Evolutionary conservation across 495 filamentous ascomycete genomes (phyloP).

Genomic region (Letharia lupina): DNA sequence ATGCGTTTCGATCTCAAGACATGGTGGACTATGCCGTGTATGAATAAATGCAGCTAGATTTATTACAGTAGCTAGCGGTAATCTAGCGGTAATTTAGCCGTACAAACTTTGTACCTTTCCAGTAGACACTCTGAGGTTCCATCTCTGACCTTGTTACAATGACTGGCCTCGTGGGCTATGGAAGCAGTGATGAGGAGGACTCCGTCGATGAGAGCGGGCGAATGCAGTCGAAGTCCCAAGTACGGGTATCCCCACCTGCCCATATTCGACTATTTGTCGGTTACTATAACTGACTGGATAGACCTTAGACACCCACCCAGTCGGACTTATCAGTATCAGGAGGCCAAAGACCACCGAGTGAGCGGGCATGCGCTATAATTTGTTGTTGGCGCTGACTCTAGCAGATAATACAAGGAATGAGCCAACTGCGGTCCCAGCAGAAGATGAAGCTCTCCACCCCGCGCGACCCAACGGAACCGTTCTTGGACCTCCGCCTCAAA

Average conservation of each 20-base stretch:
- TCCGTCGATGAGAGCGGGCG: constrained; percentile 23
- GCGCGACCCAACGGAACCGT: constrained; percentile 33
- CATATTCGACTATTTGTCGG: neutral
- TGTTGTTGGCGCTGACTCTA: neutral
- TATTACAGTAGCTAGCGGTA: neutral
- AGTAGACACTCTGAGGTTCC: too few relatives aligned
- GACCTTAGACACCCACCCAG: constrained; percentile 11
- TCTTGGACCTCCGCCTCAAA: constrained; percentile 35
- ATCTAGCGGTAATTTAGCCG: neutral
- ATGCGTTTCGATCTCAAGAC: neutral
- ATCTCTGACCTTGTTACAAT: constrained; percentile 32
- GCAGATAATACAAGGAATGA: constrained; percentile 14
- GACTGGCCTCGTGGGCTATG: constrained; percentile 62
- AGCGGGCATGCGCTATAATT: neutral
- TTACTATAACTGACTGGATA: constrained; percentile 14
- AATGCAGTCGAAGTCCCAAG: constrained; percentile 12
- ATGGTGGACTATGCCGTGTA: neutral
- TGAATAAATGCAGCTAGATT: neutral
- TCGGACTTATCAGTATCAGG: neutral
- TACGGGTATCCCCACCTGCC: constrained; percentile 10
- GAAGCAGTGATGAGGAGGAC: constrained; percentile 72
- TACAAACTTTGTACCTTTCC: neutral
- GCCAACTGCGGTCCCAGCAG: constrained; percentile 1
- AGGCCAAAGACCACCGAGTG: neutral
- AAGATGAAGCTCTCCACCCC: constrained; percentile 5